phyloP scores from a whole-genome alignment of 371 early-diverging fungal species.

The Rhizopus arrhizus region DNA sequence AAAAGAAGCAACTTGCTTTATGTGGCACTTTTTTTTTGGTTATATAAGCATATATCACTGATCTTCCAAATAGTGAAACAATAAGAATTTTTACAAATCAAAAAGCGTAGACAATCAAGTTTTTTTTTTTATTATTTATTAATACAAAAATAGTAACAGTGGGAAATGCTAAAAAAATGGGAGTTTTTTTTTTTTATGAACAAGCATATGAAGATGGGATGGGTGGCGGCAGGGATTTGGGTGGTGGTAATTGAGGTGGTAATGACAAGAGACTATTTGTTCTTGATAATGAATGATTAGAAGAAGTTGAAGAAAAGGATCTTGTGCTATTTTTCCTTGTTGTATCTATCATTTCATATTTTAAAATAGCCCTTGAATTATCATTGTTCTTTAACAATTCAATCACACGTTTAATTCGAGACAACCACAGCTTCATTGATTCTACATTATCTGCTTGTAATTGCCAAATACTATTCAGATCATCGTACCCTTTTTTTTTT shows the following conservation, averaged over 20 bases:
- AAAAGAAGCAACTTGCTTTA: no score
- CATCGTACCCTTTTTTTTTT: constrained; percentile 23
- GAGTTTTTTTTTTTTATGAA: constrained; percentile 1
- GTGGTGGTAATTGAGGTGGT: constrained; percentile 32
- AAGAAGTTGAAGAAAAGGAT: not conserved
- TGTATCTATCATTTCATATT: constrained; percentile 7
- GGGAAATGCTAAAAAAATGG: not conserved
- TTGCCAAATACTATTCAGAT: constrained; percentile 26
- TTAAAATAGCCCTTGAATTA: constrained; percentile 3
- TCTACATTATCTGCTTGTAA: constrained; percentile 38
- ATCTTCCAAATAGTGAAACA: no score
- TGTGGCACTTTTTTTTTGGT: no score
- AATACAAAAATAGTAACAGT: no score
- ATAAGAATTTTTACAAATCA: no score
- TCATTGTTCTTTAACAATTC: constrained; percentile 14
- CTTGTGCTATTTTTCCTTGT: constrained; percentile 25
- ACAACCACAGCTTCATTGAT: constrained; percentile 41
- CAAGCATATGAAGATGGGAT: constrained; percentile 22
- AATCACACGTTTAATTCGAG: constrained; percentile 34
- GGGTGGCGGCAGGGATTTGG: constrained; percentile 27
- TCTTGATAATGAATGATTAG: not conserved
- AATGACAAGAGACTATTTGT: not conserved
- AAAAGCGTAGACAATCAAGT: no score
- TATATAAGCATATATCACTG: no score
- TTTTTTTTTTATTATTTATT: no score